Conservation (phyloP, 169 alveolate genomes). For the Babesia gibsoni region DNA sequence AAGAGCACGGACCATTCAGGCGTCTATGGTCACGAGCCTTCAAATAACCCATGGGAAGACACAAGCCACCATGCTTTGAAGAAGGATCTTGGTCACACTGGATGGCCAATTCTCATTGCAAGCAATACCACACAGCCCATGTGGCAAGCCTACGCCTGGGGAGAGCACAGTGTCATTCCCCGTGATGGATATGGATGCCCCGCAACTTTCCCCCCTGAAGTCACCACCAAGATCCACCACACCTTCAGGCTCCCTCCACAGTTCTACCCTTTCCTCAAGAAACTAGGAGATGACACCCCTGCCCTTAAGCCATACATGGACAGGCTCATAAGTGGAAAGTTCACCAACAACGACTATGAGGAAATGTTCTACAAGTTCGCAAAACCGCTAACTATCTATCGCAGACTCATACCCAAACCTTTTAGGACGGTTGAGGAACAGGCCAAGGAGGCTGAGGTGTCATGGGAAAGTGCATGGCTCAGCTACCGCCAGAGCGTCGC, state of each 20-base stretch:
- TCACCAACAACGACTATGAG: conserved; percentile 85
- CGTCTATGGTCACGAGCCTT: conserved; percentile 50
- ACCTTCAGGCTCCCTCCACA: conserved; percentile 86
- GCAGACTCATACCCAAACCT: conserved; percentile 84
- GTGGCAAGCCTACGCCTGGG: conserved; percentile 74
- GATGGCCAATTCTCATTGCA: conserved; percentile 75
- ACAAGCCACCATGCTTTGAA: conserved; percentile 54
- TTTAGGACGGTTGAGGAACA: conserved; percentile 81
- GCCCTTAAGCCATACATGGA: conserved; percentile 83
- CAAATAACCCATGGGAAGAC: conserved; percentile 68
- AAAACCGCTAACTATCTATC: conserved; percentile 82
- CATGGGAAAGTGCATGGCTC: conserved; percentile 86
- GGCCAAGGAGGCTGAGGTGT: conserved; percentile 67
- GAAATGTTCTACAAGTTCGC: conserved; percentile 89
- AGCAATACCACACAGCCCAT: conserved; percentile 71
- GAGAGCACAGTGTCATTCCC: conserved; percentile 73
- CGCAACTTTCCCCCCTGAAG: conserved; percentile 76
- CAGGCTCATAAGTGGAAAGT: conserved; percentile 76
- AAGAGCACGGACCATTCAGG: conserved; percentile 13
- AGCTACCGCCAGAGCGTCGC: conserved; percentile 82
- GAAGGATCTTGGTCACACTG: conserved; percentile 59
- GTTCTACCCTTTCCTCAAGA: conserved; percentile 84
- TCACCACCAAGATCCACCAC: conserved; percentile 69
- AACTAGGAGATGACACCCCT: conserved; percentile 87
- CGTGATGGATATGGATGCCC: conserved; percentile 76